Evolutionary conservation across 2,329 filamentous ascomycete species (phyloP), one percentile per base, ranked within the genome.

Genomic region (Claviceps sp.): DNA sequence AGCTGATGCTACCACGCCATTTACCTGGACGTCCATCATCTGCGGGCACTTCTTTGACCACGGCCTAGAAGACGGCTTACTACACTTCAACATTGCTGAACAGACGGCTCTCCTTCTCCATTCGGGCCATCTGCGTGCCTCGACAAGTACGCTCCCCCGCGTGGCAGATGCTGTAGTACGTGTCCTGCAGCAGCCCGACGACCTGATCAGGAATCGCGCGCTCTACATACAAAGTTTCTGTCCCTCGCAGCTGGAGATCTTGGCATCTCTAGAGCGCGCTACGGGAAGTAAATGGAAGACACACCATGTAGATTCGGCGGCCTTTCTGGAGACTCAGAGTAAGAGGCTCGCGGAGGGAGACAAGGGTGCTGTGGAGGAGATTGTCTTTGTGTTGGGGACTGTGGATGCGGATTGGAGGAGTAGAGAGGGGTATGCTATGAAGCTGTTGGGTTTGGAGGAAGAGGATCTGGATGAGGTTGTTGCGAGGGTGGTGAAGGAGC

Each of bases 21-120:
- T 84, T 68, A 68, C 73, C 13, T 86, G 81, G 73, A 71, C 70
- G 0, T 59, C 64, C 2, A 56, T 74, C 5, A 61, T 70, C 59
- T 65, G 72, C 68, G 62, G 76, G 50, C 64, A 69, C 50, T 70
- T 70, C 48, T 68, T 71, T 45, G 68, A 82, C 73, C 82, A 74
- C 74, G 71, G 70, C 16, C 54, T 74, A 16, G 56, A 56, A 4
- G 58, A 60, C 45, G 63, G 64, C 7, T 55, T 70, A 55, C 55
- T 65, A 1, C 69, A 69, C 4, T 73, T 80, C 54, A 68, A 78
- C 52, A 54, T 68, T 1, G 66, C 69, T n/a, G 64, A 64, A 2
- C 66, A 69, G 22, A 70, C 63, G 14, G 70, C 70, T 2, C 68
- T 64, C 1, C 64, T 82, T 5, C 73, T 72, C 16, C 75, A 82